Conservation (phyloP, 768 basidiomycete species). For the Phaeolepiota aurea region DNA sequence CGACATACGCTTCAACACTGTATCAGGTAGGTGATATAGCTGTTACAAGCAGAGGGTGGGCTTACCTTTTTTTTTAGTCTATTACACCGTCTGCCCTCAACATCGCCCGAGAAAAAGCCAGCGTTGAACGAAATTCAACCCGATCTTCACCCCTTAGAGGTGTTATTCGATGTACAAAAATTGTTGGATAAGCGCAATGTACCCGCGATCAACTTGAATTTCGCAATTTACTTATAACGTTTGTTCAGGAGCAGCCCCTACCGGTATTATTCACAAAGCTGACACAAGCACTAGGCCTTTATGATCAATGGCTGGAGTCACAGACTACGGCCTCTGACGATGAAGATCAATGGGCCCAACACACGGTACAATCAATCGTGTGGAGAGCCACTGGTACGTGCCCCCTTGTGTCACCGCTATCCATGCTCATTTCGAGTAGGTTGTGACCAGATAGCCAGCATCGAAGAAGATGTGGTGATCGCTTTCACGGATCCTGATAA, state of each 20-base stretch:
- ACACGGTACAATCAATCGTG: slow-evolving; percentile 64
- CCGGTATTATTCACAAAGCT: slow-evolving; percentile 63
- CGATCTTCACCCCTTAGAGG: slow-evolving; percentile 66
- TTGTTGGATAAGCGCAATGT: slow-evolving; percentile 63
- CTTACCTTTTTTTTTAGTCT: slow-evolving; percentile 34
- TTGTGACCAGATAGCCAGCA: slow-evolving; percentile 50
- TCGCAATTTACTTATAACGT: not conserved
- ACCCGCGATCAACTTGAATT: slow-evolving; percentile 2
- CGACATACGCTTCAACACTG: slow-evolving; percentile 70
- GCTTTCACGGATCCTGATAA: slow-evolving; percentile 53
- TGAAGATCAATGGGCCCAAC: slow-evolving; percentile 61
- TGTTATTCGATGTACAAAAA: slow-evolving; percentile 71
- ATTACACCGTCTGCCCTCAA: slow-evolving; percentile 60
- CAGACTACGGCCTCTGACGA: slow-evolving; percentile 41
- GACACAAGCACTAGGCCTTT: slow-evolving; percentile 55
- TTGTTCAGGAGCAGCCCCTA: slow-evolving; percentile 57
- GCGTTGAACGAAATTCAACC: slow-evolving; percentile 67
- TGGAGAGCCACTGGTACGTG: slow-evolving; percentile 63
- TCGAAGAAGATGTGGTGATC: slow-evolving; percentile 65
- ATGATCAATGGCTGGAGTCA: slow-evolving; percentile 63
- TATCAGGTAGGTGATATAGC: slow-evolving; percentile 49
- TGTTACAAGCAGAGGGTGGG: too few species aligned
- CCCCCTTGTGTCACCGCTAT: not conserved
- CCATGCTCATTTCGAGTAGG: slow-evolving; percentile 33
- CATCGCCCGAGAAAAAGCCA: slow-evolving; percentile 35